phyloP scores from a whole-genome alignment of 1,284 basidiomycete species.

The Malassezia sp. region DNA sequence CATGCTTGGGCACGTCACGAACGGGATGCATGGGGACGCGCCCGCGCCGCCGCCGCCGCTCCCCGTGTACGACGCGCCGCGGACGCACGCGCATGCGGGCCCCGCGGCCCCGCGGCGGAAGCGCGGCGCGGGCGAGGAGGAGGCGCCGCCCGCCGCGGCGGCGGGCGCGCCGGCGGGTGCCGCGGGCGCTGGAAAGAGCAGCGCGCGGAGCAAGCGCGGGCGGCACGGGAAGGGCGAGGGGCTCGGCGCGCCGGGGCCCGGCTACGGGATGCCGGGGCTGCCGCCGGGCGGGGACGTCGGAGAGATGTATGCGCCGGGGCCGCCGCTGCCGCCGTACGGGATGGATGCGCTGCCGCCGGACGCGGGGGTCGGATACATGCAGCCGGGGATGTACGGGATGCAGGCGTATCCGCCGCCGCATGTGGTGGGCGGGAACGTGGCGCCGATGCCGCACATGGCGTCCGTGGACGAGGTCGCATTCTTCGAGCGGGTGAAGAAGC shows the following conservation, averaged over 20 bases:
- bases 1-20: slow-evolving; percentile 47
- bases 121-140: slow-evolving; percentile 20
- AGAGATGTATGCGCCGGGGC: slow-evolving; percentile 11
- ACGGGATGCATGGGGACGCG: slow-evolving; percentile 32
- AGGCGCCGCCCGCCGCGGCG: slow-evolving; percentile 1
- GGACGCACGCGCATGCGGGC: slow-evolving; percentile 41
- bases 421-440: slow-evolving; percentile 11
- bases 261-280: slow-evolving; percentile 15
- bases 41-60: slow-evolving; percentile 9
- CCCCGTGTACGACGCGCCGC: slow-evolving; percentile 9
- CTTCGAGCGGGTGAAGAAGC: slow-evolving; percentile 82
- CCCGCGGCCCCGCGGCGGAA: slow-evolving; percentile 23
- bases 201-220: slow-evolving; percentile 31
- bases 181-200: slow-evolving; percentile 21
- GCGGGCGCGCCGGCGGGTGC: slow-evolving; percentile 11
- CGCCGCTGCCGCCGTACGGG: slow-evolving; percentile 15
- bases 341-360: slow-evolving; percentile 34
- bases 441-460: slow-evolving; percentile 38
- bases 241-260: slow-evolving; percentile 4
- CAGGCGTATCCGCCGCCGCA: slow-evolving; percentile 18
- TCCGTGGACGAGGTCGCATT: slow-evolving; percentile 78
- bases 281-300: slow-evolving; percentile 14
- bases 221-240: slow-evolving; percentile 23
- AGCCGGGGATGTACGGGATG: slow-evolving; percentile 15
- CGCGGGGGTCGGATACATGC: slow-evolving; percentile 20